Base-by-base conservation (phyloP, 371 early-diverging fungal genomes). In the Mucor plumbeus region DNA sequence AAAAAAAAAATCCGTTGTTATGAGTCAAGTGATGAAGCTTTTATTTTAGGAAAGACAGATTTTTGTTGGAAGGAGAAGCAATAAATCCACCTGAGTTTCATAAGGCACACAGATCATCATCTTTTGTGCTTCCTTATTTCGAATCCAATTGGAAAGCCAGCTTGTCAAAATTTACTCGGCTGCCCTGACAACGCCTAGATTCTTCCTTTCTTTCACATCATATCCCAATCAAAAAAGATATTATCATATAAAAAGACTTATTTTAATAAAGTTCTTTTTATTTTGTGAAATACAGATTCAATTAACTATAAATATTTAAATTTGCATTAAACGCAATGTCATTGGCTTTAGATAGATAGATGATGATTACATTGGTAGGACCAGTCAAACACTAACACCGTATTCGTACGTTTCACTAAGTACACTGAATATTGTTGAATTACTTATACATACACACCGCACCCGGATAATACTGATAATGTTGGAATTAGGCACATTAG, bases 1-100 rank as follows among this genome's bases (percentile, higher is more conserved):
- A 48, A 36, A 19, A 48, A 21, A 17, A 48, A 21, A 48, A 50
- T 50, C 53, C n/a, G n/a, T n/a, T 50, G 53, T n/a, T 35, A 21
- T 43, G 43, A 48, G 62, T 61, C 62, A 61, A 61, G 62, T 61
- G 62, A 61, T 61, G 53, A 50, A 50, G 53, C 10, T 26, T 50
- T 50, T 50, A 26, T 26, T 61, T 36, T 43, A 43, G 43, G 50
- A 61, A 61, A 61, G 62, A 50, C 38, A 61, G 50, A 50, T 50
- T 50, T 50, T 26, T 50, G 53, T 50, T 50, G 53, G 53, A 50
- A 21, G 53, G 7, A 50, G 7, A 0, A 48, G 26, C 53, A 19
- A 50, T 50, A 48, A 19, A 26, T 11, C 21, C 53, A 50, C 53
- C 53, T 50, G 53, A 50, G 53, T 50, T 50, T 50, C 53, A 50